Evolutionary conservation across 306 rosid species (phyloP).

Genomic region (Cucurbita pepo): DNA sequence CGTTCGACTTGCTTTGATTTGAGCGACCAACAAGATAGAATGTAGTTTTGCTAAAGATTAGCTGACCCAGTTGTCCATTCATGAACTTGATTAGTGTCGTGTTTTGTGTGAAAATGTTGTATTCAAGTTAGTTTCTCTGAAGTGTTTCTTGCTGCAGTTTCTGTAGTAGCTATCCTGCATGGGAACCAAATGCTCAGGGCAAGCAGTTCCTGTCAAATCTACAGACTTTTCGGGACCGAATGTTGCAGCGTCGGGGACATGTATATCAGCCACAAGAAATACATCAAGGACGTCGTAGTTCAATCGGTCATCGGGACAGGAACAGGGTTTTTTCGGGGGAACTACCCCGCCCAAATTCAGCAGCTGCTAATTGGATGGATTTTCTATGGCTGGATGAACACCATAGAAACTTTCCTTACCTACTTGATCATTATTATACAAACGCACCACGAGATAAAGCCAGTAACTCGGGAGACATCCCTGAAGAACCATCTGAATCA

Average conservation of each 20-base stretch:
- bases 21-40: background rate
- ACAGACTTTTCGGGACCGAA: slow-evolving; percentile 44
- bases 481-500: slow-evolving; percentile 21
- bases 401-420: slow-evolving; percentile 46
- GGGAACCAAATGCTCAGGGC: slow-evolving; percentile 71
- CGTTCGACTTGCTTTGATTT: background rate
- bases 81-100: background rate
- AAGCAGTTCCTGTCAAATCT: slow-evolving; percentile 43
- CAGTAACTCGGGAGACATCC: slow-evolving; percentile 8
- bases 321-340: slow-evolving; percentile 27
- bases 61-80: background rate
- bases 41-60: background rate
- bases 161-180: slow-evolving; percentile 59
- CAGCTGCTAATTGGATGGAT: slow-evolving; percentile 28
- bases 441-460: slow-evolving; percentile 19
- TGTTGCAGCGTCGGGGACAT: slow-evolving; percentile 27
- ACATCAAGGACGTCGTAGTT: slow-evolving; percentile 28
- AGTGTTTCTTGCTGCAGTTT: slow-evolving; percentile 36
- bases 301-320: slow-evolving; percentile 27
- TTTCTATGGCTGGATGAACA: slow-evolving; percentile 46
- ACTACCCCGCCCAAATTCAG: slow-evolving; percentile 19
- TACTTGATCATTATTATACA: slow-evolving; percentile 79
- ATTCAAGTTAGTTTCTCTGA: background rate
- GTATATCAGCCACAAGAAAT: slow-evolving; percentile 32
- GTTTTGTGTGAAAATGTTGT: background rate